Base-by-base conservation (phyloP, 108 stramenopile genomes). In the Nannochloropsis granulata region DNA sequence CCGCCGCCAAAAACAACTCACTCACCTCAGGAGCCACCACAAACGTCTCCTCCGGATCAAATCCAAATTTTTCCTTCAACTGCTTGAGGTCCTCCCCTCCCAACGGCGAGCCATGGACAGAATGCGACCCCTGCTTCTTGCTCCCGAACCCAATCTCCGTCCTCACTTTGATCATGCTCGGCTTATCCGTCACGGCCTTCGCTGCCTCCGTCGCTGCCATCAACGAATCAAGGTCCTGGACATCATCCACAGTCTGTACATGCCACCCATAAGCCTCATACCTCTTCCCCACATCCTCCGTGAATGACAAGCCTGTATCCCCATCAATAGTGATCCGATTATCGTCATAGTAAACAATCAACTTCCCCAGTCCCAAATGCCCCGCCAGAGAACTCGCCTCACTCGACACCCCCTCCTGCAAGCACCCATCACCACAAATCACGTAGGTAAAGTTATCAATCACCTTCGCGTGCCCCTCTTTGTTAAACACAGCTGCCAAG, bases 271-370 rank as follows among this genome's bases (percentile, higher is more conserved):
- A 98, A 23, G 98, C 92, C 86, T 95, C 96, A 86, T 96, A 98
- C 83, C 98, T 92, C 91, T 92, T 95, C 81, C 85, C 43, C 81
- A 97, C 96, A 85, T 98, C 96, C 87, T 98, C 98, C 13, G 98
- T 95, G 91, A 98, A 98, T 44, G 92, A 89, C 23, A 96, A 88
- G 23, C 90, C 92, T 25, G 98, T 98, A 81, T 89, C 85, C 82
- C 98, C 98, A 91, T 98, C 98, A 91, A 98, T 98, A 86, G 98
- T 97, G 89, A 98, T 98, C 56, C 93, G 86, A 89, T 98, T 98
- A 93, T 98, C 98, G 87, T 98, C 98, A 91, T 98, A 98, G 26
- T 96, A 90, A 25, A 97, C 96, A 91, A 97, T 96, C 79, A 98
- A 91, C 84, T 94, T 94, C 85, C 97, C 97, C 12, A 98, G 91